These are phyloP conservation scores for Ceratocystis destructans DNA, from an alignment of 2,329 filamentous ascomycete species.

Conservation along the genomic window DNA sequence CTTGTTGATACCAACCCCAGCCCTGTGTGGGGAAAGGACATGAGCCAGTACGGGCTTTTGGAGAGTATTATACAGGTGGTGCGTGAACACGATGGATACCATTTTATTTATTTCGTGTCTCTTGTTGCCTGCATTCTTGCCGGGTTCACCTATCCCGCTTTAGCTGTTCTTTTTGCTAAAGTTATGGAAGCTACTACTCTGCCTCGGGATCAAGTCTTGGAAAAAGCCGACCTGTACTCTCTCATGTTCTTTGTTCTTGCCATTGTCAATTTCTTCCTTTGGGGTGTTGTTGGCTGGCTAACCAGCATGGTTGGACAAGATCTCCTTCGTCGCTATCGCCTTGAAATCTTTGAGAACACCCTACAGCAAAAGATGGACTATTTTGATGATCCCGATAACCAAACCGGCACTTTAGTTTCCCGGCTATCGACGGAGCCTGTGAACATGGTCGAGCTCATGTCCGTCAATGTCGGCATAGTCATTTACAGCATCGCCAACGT, in stretches of 20 bases:
- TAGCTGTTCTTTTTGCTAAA: constrained; percentile 32
- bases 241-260: constrained; percentile 45
- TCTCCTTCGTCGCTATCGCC: constrained; percentile 27
- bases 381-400: constrained; percentile 29
- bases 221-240: constrained; percentile 37
- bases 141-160: constrained; percentile 30
- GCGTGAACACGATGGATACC: constrained; percentile 3
- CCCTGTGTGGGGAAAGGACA: not conserved
- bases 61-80: constrained; percentile 9
- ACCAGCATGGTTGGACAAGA: constrained; percentile 29
- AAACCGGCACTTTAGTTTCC: constrained; percentile 30
- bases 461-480: constrained; percentile 36
- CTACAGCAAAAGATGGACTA: constrained; percentile 41
- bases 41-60: not conserved
- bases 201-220: constrained; percentile 22
- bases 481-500: constrained; percentile 35
- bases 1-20: not conserved
- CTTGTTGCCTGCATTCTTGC: constrained; percentile 8
- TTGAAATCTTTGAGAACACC: constrained; percentile 36
- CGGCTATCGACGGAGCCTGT: constrained; percentile 30
- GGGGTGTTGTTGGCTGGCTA: constrained; percentile 29
- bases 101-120: not conserved
- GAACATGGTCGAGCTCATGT: constrained; percentile 38
- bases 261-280: constrained; percentile 32
- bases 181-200: constrained; percentile 30